Base-by-base conservation (phyloP, 2,329 filamentous ascomycete species). In the Talaromyces sp. region DNA sequence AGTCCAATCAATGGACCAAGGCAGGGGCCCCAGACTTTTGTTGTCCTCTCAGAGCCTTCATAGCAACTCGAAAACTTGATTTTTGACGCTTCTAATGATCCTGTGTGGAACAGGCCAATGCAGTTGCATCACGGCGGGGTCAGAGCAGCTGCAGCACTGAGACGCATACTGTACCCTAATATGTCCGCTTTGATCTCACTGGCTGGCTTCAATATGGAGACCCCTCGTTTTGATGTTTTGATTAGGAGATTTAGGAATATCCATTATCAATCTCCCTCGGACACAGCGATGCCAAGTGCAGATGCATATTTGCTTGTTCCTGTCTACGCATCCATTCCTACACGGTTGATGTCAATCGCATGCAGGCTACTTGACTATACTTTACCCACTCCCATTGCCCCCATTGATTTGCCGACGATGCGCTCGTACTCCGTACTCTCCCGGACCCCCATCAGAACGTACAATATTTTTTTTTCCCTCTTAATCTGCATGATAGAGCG, bases 31-130 rank as follows among this genome's bases (percentile, higher is more conserved):
- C 55, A 39, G 50, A 39, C 16, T 51, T 58, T 30, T n/a, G 51
- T 54, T 27, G 48, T 29, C 47, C 37, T 59, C 55, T 60, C 54
- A 60, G 58, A 55, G 55, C 54, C 52, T 56, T 47, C 52, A 44
- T 17, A 41, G 19, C 43, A 16, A 43, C 24, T 35, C 41, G 29
- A 41, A 60, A 49, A 52, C 50, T 61, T 59, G 57, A 55, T 57
- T 44, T 51, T 39, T 51, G 24, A 37, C 43, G 10, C 17, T 37
- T 47, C 56, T 45, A 14, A 41, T 54, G 36, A 52, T 41, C 42
- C 37, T 22, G 13, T 29, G 51, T 58, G 45, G 42, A 42, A 55
- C 48, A 48, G 30, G 22, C 20, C 30, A 14, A 51, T 44, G 43
- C 41, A 42, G 35, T 42, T 54, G 41, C 41, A 55, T 44, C 29